These are phyloP conservation scores for Geotrichum citri-aurantii DNA, from an alignment of 1,139 yeast species.

Conservation along the genomic window DNA sequence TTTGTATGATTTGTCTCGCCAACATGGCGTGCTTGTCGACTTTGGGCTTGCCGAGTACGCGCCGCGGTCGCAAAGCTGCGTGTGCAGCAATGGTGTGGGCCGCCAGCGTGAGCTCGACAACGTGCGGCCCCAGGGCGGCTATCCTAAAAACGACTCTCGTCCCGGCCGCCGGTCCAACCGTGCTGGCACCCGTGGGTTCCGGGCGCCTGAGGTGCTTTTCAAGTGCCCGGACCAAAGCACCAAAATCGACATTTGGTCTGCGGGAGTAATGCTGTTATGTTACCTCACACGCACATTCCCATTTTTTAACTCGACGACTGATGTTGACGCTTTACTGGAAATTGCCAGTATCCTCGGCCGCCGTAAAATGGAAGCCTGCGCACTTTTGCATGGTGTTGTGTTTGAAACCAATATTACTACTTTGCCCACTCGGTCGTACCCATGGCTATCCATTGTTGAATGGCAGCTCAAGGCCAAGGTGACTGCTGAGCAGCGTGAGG, in stretches of 20 bases:
- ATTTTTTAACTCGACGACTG: constrained; percentile 83
- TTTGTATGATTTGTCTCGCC: constrained; percentile 66
- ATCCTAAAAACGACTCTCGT: constrained; percentile 40
- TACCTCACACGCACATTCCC: constrained; percentile 72
- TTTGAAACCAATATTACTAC: constrained; percentile 63
- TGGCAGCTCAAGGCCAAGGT: constrained; percentile 32
- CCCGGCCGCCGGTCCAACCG: constrained; percentile 92
- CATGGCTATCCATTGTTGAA: constrained; percentile 32
- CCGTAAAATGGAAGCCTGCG: constrained; percentile 64
- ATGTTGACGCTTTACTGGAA: constrained; percentile 84
- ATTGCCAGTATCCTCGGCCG: constrained; percentile 75
- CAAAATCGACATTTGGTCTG: constrained; percentile 87
- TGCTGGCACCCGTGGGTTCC: constrained; percentile 95
- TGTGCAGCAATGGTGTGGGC: constrained; percentile 11
- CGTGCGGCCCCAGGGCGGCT: constrained; percentile 29
- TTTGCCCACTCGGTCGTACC: not conserved
- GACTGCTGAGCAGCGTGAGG: constrained; percentile 33
- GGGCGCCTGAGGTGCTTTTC: constrained; percentile 89
- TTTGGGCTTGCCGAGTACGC: constrained; percentile 75
- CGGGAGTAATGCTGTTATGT: constrained; percentile 78
- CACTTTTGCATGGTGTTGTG: constrained; percentile 82
- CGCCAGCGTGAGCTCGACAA: not conserved
- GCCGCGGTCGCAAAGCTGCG: constrained; percentile 7
- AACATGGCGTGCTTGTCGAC: constrained; percentile 81
- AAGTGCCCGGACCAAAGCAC: constrained; percentile 81